Evolutionary conservation across 2,329 filamentous ascomycete species (phyloP).

Genomic region (Phialemoniopsis sp.): DNA sequence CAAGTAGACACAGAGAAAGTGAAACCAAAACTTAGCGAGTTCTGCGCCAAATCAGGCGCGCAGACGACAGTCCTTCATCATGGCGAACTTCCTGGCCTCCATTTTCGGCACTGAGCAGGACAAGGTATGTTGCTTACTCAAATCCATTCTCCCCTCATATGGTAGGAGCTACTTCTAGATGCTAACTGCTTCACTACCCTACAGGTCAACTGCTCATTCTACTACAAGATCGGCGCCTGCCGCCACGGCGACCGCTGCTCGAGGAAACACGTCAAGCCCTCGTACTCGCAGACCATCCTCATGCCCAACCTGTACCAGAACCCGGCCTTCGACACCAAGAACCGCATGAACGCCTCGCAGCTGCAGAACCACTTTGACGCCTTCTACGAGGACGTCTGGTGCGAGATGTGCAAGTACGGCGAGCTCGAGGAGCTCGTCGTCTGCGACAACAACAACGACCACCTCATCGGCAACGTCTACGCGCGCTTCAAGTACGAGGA

Average conservation of each 20-base stretch:
- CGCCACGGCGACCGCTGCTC: slow-evolving; percentile 97
- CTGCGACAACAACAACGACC: slow-evolving; percentile 99
- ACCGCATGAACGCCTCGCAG: slow-evolving; percentile 93
- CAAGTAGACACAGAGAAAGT: no score
- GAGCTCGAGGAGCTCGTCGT: slow-evolving; percentile 97
- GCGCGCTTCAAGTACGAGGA: slow-evolving; percentile 99
- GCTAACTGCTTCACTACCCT: not conserved
- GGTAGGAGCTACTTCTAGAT: slow-evolving; percentile 2
- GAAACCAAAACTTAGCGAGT: not conserved
- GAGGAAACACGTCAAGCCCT: slow-evolving; percentile 98
- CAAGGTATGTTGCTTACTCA: slow-evolving; percentile 46
- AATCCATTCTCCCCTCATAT: slow-evolving; percentile 6
- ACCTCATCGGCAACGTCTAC: slow-evolving; percentile 98
- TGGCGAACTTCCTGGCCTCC: slow-evolving; percentile 98
- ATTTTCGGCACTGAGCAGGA: slow-evolving; percentile 99
- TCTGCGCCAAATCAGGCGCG: not conserved
- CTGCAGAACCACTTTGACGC: slow-evolving; percentile 99
- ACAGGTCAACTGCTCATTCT: slow-evolving; percentile 94
- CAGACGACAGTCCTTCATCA: slow-evolving; percentile 30
- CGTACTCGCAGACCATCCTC: slow-evolving; percentile 95
- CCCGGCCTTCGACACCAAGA: slow-evolving; percentile 93
- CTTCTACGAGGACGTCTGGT: slow-evolving; percentile 99
- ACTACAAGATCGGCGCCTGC: slow-evolving; percentile 99
- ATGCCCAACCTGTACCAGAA: slow-evolving; percentile 99
- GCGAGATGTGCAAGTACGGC: slow-evolving; percentile 98